Evolutionary conservation across 2,329 filamentous ascomycete species (phyloP).

Genomic region (Xenoacremonium recifei): DNA sequence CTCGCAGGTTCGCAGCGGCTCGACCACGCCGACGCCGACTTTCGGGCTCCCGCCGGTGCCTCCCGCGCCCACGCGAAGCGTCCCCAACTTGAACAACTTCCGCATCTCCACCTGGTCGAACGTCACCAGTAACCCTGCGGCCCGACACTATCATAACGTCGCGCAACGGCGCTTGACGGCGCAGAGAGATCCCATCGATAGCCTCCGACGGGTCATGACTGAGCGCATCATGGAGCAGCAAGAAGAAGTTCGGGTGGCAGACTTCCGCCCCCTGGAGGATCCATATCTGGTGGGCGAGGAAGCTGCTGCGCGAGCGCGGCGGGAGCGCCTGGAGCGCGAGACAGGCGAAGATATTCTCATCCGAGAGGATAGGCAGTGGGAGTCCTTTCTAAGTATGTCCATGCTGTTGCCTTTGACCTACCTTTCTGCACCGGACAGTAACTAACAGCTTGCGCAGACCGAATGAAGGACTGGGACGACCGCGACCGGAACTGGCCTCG

Average conservation of each 20-base stretch:
- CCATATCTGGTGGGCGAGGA: constrained; percentile 66
- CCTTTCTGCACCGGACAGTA: constrained; percentile 2
- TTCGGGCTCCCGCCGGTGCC: constrained; percentile 53
- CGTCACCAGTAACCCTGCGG: constrained; percentile 50
- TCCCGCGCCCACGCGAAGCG: constrained; percentile 33
- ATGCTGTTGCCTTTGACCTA: too few species aligned
- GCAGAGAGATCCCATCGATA: constrained; percentile 33
- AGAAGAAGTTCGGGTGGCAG: constrained; percentile 12
- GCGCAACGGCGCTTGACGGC: constrained; percentile 59
- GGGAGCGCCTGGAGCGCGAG: constrained; percentile 57
- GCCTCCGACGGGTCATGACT: constrained; percentile 22
- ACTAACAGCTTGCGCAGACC: constrained; percentile 35
- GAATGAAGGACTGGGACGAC: constrained; percentile 50
- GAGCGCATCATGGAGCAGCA: constrained; percentile 15
- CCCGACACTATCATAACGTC: constrained; percentile 62
- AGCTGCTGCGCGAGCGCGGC: constrained; percentile 56
- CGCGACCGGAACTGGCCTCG: constrained; percentile 41
- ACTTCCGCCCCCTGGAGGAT: constrained; percentile 59
- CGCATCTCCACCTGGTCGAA: constrained; percentile 62
- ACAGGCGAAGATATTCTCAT: constrained; percentile 53
- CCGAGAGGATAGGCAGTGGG: constrained; percentile 59
- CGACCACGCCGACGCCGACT: constrained; percentile 29
- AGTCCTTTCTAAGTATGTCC: constrained; percentile 56
- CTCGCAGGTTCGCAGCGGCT: constrained; percentile 19
- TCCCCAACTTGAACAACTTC: constrained; percentile 51